These are phyloP conservation scores for Quercus engelmannii DNA, from an alignment of 306 rosid genomes.

Conservation along the genomic window DNA sequence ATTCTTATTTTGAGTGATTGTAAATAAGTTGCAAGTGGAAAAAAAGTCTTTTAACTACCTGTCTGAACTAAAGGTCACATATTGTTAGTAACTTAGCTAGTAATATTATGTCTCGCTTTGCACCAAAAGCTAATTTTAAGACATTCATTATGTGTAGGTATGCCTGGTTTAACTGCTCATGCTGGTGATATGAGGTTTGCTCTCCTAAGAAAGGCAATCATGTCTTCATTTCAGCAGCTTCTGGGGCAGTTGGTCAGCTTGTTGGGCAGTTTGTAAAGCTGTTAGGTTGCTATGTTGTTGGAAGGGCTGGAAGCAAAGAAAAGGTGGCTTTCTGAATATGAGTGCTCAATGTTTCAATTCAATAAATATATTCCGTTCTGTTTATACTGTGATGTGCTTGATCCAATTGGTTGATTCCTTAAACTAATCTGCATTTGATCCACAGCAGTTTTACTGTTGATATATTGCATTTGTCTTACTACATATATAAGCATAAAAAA, in stretches of 20 bases:
- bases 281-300: slow-evolving; percentile 37
- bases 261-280: slow-evolving; percentile 39
- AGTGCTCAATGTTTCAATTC: not conserved
- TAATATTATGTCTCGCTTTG: not conserved
- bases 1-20: not conserved
- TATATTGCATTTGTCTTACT: not conserved
- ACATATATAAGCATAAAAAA: not conserved
- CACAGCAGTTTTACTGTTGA: not conserved
- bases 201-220: slow-evolving; percentile 35
- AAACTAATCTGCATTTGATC: not conserved
- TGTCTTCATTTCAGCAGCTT: slow-evolving; percentile 32
- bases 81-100: not conserved
- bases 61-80: not conserved
- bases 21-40: too few relatives aligned
- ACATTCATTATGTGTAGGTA: slow-evolving; percentile 4
- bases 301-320: slow-evolving; percentile 39
- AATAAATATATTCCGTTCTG: too few relatives aligned
- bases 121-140: not conserved
- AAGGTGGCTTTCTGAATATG: slow-evolving; percentile 14
- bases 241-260: slow-evolving; percentile 43
- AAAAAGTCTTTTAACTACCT: too few relatives aligned
- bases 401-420: not conserved
- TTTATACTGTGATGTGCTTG: too few relatives aligned
- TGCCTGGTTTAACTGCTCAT: slow-evolving; percentile 37
- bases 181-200: slow-evolving; percentile 27